These are phyloP conservation scores for Phialophora verrucosa DNA, from an alignment of 2,329 filamentous ascomycete species.

Conservation along the genomic window DNA sequence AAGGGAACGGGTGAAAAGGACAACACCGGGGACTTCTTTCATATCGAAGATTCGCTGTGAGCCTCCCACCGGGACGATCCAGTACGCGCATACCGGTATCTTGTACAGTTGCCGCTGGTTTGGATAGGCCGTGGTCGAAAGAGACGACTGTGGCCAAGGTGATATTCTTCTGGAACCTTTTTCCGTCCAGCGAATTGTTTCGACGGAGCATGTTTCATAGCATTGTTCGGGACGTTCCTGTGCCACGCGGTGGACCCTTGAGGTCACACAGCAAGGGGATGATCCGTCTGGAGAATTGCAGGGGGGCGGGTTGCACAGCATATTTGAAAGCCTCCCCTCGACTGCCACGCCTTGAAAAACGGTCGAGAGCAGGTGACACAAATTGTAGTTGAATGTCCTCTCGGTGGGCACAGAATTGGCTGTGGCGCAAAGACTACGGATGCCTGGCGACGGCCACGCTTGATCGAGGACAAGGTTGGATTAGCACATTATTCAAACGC, in stretches of 20 bases:
- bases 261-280: slow-evolving; percentile 9
- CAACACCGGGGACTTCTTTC: slow-evolving; percentile 12
- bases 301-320: slow-evolving; percentile 6
- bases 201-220: not conserved
- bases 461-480: not conserved
- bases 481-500: not conserved
- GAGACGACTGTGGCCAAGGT: not conserved
- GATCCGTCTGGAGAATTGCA: not conserved
- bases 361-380: not conserved
- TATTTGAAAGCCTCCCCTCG: not conserved
- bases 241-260: not conserved
- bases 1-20: slow-evolving; percentile 13
- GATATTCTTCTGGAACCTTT: not conserved
- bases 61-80: not conserved
- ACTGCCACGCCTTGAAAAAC: not conserved
- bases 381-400: not conserved
- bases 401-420: not conserved
- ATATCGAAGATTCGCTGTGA: slow-evolving; percentile 28
- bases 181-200: slow-evolving; percentile 3
- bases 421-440: not conserved
- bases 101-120: not conserved
- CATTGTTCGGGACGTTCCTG: slow-evolving; percentile 4
- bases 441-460: not conserved
- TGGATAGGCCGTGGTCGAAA: not conserved
- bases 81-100: not conserved